Evolutionary conservation across 1,284 basidiomycete genomes (phyloP).

Genomic region (Ustilago sp.): DNA sequence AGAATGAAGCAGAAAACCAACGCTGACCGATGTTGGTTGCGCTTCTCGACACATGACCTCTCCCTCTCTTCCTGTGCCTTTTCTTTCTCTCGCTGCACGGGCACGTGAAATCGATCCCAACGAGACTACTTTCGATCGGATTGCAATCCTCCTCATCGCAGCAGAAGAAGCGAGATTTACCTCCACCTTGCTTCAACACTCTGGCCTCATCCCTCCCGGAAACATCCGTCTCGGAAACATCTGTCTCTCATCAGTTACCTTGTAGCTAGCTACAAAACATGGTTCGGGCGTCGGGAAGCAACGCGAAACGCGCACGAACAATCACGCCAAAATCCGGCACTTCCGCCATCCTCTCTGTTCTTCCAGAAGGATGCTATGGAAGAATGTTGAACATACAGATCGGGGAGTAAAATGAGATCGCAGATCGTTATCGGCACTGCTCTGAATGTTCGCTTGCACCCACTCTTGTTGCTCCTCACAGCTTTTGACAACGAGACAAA

Average conservation of each 20-base stretch:
- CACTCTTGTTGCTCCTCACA: background rate
- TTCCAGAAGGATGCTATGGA: background rate
- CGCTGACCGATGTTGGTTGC: conserved; percentile 7
- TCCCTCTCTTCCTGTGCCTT: conserved; percentile 3
- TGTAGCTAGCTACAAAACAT: conserved; percentile 5
- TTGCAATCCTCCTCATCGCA: conserved; percentile 20
- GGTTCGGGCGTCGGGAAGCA: conserved; percentile 22
- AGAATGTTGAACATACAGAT: background rate
- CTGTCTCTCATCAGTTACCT: conserved; percentile 1
- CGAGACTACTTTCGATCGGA: conserved; percentile 19
- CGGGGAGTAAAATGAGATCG: background rate
- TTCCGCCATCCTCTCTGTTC: conserved; percentile 15
- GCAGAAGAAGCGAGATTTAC: conserved; percentile 1
- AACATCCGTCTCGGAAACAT: conserved; percentile 24
- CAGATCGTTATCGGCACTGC: conserved; percentile 5
- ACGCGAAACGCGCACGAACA: conserved; percentile 32
- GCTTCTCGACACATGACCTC: conserved; percentile 30
- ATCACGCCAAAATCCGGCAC: conserved; percentile 38
- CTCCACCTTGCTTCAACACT: background rate
- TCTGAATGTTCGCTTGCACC: background rate
- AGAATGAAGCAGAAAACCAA: background rate
- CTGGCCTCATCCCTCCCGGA: background rate
- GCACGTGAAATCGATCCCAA: conserved; percentile 30
- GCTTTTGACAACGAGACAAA: background rate
- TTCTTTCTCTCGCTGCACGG: conserved; percentile 15